Conservation (phyloP, 768 basidiomycete species). For the Trametes cubensis region DNA sequence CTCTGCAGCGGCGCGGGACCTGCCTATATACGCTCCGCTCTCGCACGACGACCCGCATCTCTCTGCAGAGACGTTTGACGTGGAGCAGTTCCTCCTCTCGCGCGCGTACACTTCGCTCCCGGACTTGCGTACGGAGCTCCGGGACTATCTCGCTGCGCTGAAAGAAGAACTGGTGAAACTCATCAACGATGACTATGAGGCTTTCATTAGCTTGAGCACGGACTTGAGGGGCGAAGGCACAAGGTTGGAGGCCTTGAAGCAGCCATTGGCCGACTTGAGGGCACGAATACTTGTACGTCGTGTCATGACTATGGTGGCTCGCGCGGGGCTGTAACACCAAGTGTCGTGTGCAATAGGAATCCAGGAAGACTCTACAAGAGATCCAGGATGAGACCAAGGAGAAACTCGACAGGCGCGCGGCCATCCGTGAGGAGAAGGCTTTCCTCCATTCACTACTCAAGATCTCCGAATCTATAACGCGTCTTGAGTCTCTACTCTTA, state of each 20-base stretch:
- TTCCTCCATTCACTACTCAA: slow-evolving; percentile 86
- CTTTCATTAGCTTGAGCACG: slow-evolving; percentile 94
- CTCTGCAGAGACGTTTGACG: slow-evolving; percentile 67
- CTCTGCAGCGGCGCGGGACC: slow-evolving; percentile 40
- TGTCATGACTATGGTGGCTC: neutral
- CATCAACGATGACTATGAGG: slow-evolving; percentile 98
- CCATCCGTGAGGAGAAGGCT: slow-evolving; percentile 85
- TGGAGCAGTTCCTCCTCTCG: slow-evolving; percentile 87
- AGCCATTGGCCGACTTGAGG: slow-evolving; percentile 66
- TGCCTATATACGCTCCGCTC: slow-evolving; percentile 71
- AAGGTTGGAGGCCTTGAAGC: slow-evolving; percentile 66
- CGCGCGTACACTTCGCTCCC: slow-evolving; percentile 83
- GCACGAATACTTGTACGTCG: slow-evolving; percentile 66
- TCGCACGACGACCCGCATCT: slow-evolving; percentile 81
- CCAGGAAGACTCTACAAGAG: slow-evolving; percentile 60
- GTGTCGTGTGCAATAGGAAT: slow-evolving; percentile 46
- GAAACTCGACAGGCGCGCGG: slow-evolving; percentile 75
- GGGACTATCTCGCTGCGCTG: slow-evolving; percentile 79
- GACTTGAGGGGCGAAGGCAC: slow-evolving; percentile 85
- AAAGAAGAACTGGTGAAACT: slow-evolving; percentile 94
- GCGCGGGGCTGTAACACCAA: neutral
- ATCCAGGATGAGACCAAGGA: slow-evolving; percentile 76
- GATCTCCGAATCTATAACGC: slow-evolving; percentile 87
- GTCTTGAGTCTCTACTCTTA: slow-evolving; percentile 83
- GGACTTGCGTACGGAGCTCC: slow-evolving; percentile 84